phyloP scores from a whole-genome alignment of 2,329 filamentous ascomycete genomes.

The Huntiella abstrusa region DNA sequence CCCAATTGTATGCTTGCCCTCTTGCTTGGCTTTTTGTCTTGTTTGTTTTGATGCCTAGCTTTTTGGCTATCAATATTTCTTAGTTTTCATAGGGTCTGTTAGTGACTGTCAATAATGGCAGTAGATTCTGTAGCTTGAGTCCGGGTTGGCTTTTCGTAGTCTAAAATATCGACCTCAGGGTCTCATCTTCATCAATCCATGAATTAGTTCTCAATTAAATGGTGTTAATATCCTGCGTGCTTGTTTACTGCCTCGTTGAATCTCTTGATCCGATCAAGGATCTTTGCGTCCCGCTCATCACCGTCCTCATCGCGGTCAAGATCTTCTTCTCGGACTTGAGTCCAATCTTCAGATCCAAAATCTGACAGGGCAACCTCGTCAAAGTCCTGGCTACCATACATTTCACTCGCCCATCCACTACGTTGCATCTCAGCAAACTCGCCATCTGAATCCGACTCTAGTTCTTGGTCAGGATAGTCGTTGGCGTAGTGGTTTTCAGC shows the following conservation, averaged over 20 bases:
- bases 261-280: slow-evolving; percentile 14
- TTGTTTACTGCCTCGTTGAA: slow-evolving; percentile 10
- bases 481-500: slow-evolving; percentile 64
- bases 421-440: slow-evolving; percentile 10
- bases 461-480: slow-evolving; percentile 66
- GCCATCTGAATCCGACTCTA: slow-evolving; percentile 38
- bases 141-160: too few species aligned
- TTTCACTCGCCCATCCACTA: slow-evolving; percentile 29
- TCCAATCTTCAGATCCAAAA: slow-evolving; percentile 20
- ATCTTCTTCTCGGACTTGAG: slow-evolving; percentile 13
- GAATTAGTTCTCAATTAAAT: too few species aligned
- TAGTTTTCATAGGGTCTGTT: too few species aligned
- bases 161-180: too few species aligned
- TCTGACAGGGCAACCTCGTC: slow-evolving; percentile 20
- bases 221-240: slow-evolving; percentile 6
- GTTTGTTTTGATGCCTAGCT: too few species aligned
- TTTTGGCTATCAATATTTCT: too few species aligned
- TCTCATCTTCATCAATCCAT: too few species aligned
- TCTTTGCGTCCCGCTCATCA: slow-evolving; percentile 14
- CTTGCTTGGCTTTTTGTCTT: too few species aligned
- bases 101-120: too few species aligned
- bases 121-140: too few species aligned
- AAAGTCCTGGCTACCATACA: slow-evolving; percentile 26
- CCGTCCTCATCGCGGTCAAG: not conserved
- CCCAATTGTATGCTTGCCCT: too few species aligned